Conservation (phyloP, 2,329 filamentous ascomycete species). For the Xylaria sp. region DNA sequence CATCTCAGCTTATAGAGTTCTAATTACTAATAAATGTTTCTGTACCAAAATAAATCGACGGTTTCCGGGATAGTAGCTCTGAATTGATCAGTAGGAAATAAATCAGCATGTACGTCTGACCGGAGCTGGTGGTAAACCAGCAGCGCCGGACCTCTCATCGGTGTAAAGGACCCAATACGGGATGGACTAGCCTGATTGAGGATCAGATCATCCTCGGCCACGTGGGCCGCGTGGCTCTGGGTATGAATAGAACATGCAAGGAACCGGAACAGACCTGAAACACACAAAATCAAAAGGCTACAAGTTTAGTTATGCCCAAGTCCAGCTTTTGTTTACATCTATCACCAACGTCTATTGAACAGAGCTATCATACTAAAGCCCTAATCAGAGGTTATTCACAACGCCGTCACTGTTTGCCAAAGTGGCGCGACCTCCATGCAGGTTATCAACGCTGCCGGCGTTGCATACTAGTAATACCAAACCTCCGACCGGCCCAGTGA, state of each 20-base stretch:
- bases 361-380: not conserved
- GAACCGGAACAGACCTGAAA: not conserved
- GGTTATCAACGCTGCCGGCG: too few species aligned
- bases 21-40: too few species aligned
- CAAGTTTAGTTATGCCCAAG: too few species aligned
- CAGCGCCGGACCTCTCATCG: too few species aligned
- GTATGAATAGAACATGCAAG: not conserved
- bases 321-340: not conserved
- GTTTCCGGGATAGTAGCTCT: too few species aligned
- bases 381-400: not conserved
- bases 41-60: too few species aligned
- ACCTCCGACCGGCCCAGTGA: not conserved
- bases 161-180: not conserved
- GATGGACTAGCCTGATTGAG: not conserved
- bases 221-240: not conserved
- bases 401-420: not conserved
- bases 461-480: not conserved
- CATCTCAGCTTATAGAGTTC: too few species aligned
- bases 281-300: too few species aligned
- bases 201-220: not conserved
- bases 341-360: not conserved
- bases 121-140: too few species aligned
- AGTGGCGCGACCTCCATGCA: too few species aligned
- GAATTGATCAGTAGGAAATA: too few species aligned
- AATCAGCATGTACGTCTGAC: too few species aligned